phyloP scores from a whole-genome alignment of 2,329 filamentous ascomycete species.

The Leptographium lundbergii region DNA sequence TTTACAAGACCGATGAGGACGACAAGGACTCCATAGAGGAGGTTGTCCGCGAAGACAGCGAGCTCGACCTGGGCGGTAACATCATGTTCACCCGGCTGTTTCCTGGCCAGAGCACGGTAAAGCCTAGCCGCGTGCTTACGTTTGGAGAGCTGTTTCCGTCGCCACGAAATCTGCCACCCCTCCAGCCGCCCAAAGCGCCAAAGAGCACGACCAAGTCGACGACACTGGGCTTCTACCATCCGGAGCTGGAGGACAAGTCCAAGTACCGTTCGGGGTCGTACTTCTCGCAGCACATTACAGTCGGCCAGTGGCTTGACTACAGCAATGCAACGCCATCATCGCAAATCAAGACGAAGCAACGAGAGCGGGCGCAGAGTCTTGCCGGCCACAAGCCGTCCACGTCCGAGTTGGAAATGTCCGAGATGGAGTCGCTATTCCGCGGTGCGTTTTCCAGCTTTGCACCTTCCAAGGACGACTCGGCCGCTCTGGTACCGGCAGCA shows the following conservation, averaged over 20 bases:
- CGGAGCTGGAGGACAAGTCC: conserved; percentile 34
- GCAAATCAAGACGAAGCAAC: conserved; percentile 48
- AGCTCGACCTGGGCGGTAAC: conserved; percentile 17
- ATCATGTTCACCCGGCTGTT: conserved; percentile 56
- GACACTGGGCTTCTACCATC: conserved; percentile 23
- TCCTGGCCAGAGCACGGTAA: conserved; percentile 32
- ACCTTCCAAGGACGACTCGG: conserved; percentile 60
- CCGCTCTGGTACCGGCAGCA: conserved; percentile 55
- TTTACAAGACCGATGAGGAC: conserved; percentile 8
- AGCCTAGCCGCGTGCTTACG: conserved; percentile 41
- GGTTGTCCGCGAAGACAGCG: conserved; percentile 19
- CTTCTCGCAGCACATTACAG: conserved; percentile 50
- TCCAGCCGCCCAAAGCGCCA: conserved; percentile 60
- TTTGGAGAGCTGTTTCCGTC: conserved; percentile 65
- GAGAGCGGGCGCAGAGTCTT: conserved; percentile 58
- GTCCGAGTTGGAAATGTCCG: conserved; percentile 45
- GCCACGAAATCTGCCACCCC: conserved; percentile 47
- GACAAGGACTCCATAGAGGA: conserved; percentile 41
- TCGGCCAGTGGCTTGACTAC: conserved; percentile 60
- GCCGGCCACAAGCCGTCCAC: conserved; percentile 45
- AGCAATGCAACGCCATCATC: conserved; percentile 47
- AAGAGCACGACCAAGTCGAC: conserved; percentile 55
- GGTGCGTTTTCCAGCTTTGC: conserved; percentile 72
- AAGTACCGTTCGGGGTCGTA: conserved; percentile 46
- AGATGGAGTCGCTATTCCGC: conserved; percentile 63